These are phyloP conservation scores for Botryotinia globosa DNA, from an alignment of 2,329 filamentous ascomycete species.

Conservation along the genomic window DNA sequence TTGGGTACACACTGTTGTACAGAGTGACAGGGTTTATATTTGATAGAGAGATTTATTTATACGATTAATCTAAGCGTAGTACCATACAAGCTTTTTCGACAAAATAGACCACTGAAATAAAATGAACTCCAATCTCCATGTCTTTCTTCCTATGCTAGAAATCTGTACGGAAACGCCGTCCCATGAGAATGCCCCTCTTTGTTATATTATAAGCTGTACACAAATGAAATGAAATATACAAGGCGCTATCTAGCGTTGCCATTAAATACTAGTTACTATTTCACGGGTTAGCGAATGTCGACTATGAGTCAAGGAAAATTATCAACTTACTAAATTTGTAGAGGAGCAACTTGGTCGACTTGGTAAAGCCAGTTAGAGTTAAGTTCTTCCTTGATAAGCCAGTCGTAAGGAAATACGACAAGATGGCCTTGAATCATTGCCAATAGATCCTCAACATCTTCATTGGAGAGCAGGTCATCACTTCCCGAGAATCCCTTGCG, in stretches of 20 bases:
- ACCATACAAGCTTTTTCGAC: conserved; percentile 1
- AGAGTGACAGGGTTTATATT: background rate
- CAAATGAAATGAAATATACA: conserved; percentile 17
- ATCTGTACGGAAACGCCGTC: conserved; percentile 12
- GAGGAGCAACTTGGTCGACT: conserved; percentile 89
- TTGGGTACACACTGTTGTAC: conserved; percentile 3
- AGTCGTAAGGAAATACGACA: conserved; percentile 93
- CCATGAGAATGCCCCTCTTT: conserved; percentile 10
- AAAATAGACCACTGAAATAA: conserved; percentile 14
- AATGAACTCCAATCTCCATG: conserved; percentile 16
- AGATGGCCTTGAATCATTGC: conserved; percentile 81
- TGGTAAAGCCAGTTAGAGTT: conserved; percentile 97
- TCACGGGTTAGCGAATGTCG: conserved; percentile 77
- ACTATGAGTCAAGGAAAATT: conserved; percentile 85
- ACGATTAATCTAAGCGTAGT: conserved; percentile 15
- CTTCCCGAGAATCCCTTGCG: conserved; percentile 59
- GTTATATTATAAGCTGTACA: conserved; percentile 15
- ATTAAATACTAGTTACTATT: conserved; percentile 19
- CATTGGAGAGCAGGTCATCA: conserved; percentile 73
- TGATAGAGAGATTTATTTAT: background rate
- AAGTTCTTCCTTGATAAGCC: conserved; percentile 86
- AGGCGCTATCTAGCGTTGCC: conserved; percentile 8
- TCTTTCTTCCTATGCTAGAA: conserved; percentile 16
- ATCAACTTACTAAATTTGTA: conserved; percentile 87
- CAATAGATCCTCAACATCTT: conserved; percentile 78